Evolutionary conservation across 257 asterid species (phyloP), one percentile per base, ranked within the genome.

Genomic region (Asclepias syriaca): DNA sequence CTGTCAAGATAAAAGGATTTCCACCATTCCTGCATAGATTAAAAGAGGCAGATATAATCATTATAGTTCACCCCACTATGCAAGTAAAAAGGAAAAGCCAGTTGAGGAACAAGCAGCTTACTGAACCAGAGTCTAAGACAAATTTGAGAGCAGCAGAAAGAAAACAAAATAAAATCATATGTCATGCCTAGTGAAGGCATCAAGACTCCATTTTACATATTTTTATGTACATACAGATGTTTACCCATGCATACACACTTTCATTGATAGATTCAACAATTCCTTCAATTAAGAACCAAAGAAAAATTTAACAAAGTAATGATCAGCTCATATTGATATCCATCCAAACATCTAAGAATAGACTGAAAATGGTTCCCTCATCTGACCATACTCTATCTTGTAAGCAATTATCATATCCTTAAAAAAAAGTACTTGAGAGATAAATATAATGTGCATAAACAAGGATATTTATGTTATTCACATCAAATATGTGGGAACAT

Each of bases 1-100:
- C 77, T 19, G 98, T 92, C 83, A 92, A 66, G 72, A 92, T 37
- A 75, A 92, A 92, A 19, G 93, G 96, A 74, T 63, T 85, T 73
- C 80, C 82, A 48, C 75, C 69, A 49, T 71, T 77, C 81, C 97
- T 91, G 86, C 75, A 85, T 32, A 66, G 53, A 53, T 55, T 66
- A 46, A 65, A 76, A 57, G 59, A 67, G 32, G 66, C 68, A 66
- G 48, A 70, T 27, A 70, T 27, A 32, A 53, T 74, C 18, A 12
- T 15, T 2, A 54, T 34, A 32, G 32, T 63, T 63, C 51, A 48
- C 29, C 37, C 9, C 14, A 19, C 27, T 65, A 40, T 24, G 55
- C 19, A 19, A 24, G 49, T 75, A 78, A 46, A 71, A 49, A 66
- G 24, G 22, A 39, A 37, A 39, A 64, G 19, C 3, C 19, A 54